Percentiles rank a stretch among this genome's conserved stretches.
These are phyloP conservation scores for Parmales sp. DNA, from an alignment of 108 stramenopile genomes.

Conservation along the genomic window DNA sequence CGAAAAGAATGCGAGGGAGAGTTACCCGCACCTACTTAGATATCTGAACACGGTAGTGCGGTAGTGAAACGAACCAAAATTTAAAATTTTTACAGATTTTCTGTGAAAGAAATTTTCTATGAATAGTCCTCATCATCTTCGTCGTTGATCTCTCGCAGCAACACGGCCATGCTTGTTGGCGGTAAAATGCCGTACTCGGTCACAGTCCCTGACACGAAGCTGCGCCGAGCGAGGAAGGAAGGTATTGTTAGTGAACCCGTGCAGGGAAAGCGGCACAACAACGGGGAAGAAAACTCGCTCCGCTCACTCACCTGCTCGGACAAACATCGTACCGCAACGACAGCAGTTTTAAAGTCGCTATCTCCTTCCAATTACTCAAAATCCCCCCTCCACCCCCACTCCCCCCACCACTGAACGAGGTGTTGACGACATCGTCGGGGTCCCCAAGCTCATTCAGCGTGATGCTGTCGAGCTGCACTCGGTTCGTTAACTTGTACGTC, in stretches of 20 bases:
- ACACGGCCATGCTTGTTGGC: conserved; percentile 87
- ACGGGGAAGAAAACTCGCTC: neutral
- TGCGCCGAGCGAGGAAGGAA: conserved; percentile 92
- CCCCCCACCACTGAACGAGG: neutral
- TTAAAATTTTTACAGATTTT: no score
- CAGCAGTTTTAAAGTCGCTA: no score
- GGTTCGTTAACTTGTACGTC: conserved; percentile 96
- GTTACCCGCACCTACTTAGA: no score
- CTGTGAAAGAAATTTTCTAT: no score
- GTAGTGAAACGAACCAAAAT: no score
- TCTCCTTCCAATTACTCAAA: no score
- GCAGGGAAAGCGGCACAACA: neutral
- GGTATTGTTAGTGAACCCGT: conserved; percentile 63
- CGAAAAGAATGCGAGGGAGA: no score
- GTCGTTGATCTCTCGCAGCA: conserved; percentile 85
- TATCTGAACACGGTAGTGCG: no score
- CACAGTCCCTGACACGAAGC: conserved; percentile 87
- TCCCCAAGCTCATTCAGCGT: conserved; percentile 91
- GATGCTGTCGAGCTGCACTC: conserved; percentile 89
- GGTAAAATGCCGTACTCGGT: conserved; percentile 96
- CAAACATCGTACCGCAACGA: no score
- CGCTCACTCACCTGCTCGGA: neutral
- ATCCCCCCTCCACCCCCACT: conserved; percentile 29
- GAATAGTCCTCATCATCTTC: no score
- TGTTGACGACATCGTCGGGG: conserved; percentile 55